Conservation (phyloP, 805 yeast species). For the Myxozyma geophila region DNA sequence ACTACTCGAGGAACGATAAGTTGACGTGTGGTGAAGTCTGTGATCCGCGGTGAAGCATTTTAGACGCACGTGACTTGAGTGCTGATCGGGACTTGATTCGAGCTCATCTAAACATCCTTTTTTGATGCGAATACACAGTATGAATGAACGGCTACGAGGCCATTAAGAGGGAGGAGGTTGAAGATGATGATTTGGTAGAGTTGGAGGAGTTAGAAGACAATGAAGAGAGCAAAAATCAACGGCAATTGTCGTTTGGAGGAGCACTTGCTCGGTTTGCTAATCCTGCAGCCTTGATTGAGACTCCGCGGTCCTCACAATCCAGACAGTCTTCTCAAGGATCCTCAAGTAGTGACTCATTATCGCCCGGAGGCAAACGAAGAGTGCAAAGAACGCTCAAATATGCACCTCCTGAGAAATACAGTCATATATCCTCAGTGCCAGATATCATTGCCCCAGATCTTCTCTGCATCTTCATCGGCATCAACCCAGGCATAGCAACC, state of each 20-base stretch:
- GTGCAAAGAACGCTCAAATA: conserved; percentile 14
- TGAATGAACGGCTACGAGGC: neutral
- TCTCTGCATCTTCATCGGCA: conserved; percentile 65
- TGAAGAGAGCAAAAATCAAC: neutral
- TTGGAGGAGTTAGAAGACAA: neutral
- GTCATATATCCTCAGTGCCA: conserved; percentile 35
- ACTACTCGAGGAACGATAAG: neutral
- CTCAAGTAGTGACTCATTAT: too few species aligned
- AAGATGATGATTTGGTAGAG: too few species aligned
- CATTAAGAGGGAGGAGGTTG: neutral
- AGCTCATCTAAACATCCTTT: too few species aligned
- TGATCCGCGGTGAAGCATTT: neutral
- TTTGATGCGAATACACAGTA: too few species aligned
- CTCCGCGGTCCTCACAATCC: neutral
- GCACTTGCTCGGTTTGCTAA: neutral
- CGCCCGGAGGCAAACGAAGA: neutral
- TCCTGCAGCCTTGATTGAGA: neutral
- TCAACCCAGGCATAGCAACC: conserved; percentile 71
- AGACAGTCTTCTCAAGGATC: neutral
- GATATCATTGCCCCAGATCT: conserved; percentile 42
- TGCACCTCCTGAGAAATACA: conserved; percentile 35
- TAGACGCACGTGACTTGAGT: neutral
- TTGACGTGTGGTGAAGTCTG: neutral
- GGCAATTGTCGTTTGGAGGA: neutral
- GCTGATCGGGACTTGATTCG: too few species aligned